These are phyloP conservation scores for Thalassiosira livingstoniorum DNA, from an alignment of 352 stramenopile genomes.

Conservation along the genomic window DNA sequence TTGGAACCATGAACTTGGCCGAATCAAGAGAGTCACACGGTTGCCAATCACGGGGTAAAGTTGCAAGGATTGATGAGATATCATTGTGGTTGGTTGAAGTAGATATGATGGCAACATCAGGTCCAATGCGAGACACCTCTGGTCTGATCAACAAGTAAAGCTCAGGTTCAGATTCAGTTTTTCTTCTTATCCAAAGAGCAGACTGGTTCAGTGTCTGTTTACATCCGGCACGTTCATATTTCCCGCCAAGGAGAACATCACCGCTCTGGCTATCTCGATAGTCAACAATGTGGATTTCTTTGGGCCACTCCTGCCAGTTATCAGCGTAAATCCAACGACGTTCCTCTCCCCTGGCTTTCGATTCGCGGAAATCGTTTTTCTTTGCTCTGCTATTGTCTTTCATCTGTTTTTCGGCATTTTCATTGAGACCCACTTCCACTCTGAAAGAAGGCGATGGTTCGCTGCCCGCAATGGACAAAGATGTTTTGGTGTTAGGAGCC, in stretches of 20 bases:
- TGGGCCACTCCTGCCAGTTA: conserved; percentile 73
- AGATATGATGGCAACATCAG: conserved; percentile 68
- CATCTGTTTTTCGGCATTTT: conserved; percentile 42
- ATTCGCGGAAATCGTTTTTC: conserved; percentile 29
- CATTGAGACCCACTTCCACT: conserved; percentile 51
- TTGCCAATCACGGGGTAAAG: conserved; percentile 58
- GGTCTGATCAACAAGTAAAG: conserved; percentile 69
- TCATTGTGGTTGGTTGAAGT: conserved; percentile 54
- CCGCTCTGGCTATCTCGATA: neutral
- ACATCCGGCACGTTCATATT: conserved; percentile 50
- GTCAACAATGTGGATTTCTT: conserved; percentile 43
- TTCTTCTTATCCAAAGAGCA: conserved; percentile 61
- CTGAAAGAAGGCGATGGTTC: conserved; percentile 33
- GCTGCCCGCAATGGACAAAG: conserved; percentile 36
- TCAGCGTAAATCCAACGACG: conserved; percentile 65
- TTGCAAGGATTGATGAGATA: conserved; percentile 44
- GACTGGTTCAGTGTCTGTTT: conserved; percentile 62
- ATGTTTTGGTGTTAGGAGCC: neutral
- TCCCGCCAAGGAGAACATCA: conserved; percentile 30
- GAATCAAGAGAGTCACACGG: conserved; percentile 65
- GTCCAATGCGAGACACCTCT: conserved; percentile 54
- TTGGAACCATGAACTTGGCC: conserved; percentile 25
- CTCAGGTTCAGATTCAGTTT: conserved; percentile 20
- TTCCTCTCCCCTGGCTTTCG: conserved; percentile 46
- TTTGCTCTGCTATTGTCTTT: conserved; percentile 1